phyloP scores from a whole-genome alignment of 139 green algal genomes.

The Chlamydomonas sphaeroides region DNA sequence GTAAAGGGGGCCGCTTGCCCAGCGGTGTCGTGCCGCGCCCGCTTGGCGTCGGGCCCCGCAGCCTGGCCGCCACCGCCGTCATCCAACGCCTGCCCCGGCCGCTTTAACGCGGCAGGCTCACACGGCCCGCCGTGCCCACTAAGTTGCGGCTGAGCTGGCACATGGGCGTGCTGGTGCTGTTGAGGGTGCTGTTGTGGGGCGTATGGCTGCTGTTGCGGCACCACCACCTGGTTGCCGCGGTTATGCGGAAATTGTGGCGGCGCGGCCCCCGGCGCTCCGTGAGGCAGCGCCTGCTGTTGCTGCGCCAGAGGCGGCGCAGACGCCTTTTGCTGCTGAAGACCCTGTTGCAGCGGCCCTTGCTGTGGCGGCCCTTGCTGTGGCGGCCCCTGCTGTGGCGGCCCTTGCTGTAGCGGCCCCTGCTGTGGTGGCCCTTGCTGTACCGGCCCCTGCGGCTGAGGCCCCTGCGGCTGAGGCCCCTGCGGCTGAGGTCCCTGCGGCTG shows the following conservation, averaged over 20 bases:
- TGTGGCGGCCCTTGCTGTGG: background rate
- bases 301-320: no score
- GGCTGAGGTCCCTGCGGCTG: background rate
- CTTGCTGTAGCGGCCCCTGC: background rate
- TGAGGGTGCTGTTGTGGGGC: background rate
- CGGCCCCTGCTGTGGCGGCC: background rate
- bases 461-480: background rate
- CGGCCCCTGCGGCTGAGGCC: background rate
- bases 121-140: no score
- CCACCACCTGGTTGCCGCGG: no score
- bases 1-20: no score
- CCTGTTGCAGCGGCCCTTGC: background rate
- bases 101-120: no score
- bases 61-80: no score
- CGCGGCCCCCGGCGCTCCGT: background rate
- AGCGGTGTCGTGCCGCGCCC: no score
- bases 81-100: no score
- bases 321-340: no score
- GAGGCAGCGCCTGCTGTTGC: conserved; percentile 16
- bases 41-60: no score
- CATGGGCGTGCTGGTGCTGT: background rate
- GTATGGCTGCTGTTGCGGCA: background rate
- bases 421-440: conserved; percentile 14
- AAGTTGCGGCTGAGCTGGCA: background rate
- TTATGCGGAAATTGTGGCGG: background rate